A percentile compares a stretch with the other conserved stretches of the same genome.
These are phyloP conservation scores for Phytophthora citricola DNA, from an alignment of 352 stramenopile species.

Conservation along the genomic window DNA sequence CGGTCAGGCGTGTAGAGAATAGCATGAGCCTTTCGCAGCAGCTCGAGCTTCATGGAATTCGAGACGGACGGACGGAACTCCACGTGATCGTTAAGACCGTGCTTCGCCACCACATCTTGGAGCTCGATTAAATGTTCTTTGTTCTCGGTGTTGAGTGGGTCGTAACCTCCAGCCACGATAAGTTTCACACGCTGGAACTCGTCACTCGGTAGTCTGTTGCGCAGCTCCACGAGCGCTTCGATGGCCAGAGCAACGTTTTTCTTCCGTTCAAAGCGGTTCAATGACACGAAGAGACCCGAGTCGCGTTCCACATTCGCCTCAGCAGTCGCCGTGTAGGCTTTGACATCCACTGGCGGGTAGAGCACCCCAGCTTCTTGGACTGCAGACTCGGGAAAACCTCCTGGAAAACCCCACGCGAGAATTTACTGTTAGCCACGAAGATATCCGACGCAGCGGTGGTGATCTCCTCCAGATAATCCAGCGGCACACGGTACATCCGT, in stretches of 20 bases:
- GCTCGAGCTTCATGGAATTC: conserved; percentile 84
- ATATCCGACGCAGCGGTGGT: conserved; percentile 93
- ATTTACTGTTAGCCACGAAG: conserved; percentile 97
- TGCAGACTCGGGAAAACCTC: conserved; percentile 87
- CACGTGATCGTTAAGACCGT: conserved; percentile 67
- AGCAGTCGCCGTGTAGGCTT: conserved; percentile 56
- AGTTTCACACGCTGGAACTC: conserved; percentile 77
- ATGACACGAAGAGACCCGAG: conserved; percentile 90
- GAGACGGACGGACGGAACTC: conserved; percentile 91
- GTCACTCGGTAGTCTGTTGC: conserved; percentile 41
- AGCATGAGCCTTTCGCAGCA: conserved; percentile 87
- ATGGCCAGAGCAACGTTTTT: conserved; percentile 96
- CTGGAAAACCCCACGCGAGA: conserved; percentile 92
- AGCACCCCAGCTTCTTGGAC: conserved; percentile 82
- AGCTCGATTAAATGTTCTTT: conserved; percentile 94
- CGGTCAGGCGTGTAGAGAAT: conserved; percentile 97
- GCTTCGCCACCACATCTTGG: conserved; percentile 68
- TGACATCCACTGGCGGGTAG: conserved; percentile 94
- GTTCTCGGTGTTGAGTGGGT: conserved; percentile 96
- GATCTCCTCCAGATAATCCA: conserved; percentile 95
- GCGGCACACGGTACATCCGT: conserved; percentile 88
- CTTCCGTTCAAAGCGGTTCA: conserved; percentile 99
- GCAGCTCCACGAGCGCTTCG: conserved; percentile 74
- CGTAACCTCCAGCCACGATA: conserved; percentile 96
- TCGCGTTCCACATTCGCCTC: conserved; percentile 44